Conservation (phyloP, 371 early-diverging fungal genomes). For the Actinomucor elegans region DNA sequence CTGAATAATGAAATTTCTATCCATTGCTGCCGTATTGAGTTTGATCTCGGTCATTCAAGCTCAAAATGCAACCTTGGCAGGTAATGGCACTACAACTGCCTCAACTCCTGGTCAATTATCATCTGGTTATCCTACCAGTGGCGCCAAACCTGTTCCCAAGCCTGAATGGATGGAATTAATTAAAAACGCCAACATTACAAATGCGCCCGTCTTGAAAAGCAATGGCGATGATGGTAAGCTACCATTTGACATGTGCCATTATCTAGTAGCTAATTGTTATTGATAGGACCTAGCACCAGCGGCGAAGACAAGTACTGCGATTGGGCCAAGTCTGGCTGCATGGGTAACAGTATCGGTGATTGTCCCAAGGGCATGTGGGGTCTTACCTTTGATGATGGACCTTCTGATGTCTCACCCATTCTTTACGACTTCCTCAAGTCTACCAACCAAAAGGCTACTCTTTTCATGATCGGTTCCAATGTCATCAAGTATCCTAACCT, state of each 20-base stretch:
- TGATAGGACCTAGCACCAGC: conserved; percentile 10
- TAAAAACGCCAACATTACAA: conserved; percentile 30
- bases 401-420: conserved; percentile 42
- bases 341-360: conserved; percentile 39
- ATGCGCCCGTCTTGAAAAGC: conserved; percentile 35
- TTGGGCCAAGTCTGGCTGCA: conserved; percentile 58
- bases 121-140: conserved; percentile 31
- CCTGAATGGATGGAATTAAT: conserved; percentile 46
- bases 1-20: conserved; percentile 10
- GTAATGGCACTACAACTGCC: not conserved
- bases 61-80: conserved; percentile 6
- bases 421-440: conserved; percentile 53
- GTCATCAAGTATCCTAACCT: conserved; percentile 53
- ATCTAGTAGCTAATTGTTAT: not conserved
- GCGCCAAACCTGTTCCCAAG: conserved; percentile 28
- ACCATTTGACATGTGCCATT: not conserved
- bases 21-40: conserved; percentile 7
- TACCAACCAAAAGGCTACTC: conserved; percentile 56
- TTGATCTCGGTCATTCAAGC: conserved; percentile 16
- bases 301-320: conserved; percentile 49
- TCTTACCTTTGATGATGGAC: conserved; percentile 68
- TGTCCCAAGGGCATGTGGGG: conserved; percentile 63
- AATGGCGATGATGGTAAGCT: conserved; percentile 19
- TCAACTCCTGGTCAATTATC: conserved; percentile 9
- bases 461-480: conserved; percentile 63